These are phyloP conservation scores for Tilletia caries DNA, from an alignment of 1,284 basidiomycete genomes.

Conservation along the genomic window DNA sequence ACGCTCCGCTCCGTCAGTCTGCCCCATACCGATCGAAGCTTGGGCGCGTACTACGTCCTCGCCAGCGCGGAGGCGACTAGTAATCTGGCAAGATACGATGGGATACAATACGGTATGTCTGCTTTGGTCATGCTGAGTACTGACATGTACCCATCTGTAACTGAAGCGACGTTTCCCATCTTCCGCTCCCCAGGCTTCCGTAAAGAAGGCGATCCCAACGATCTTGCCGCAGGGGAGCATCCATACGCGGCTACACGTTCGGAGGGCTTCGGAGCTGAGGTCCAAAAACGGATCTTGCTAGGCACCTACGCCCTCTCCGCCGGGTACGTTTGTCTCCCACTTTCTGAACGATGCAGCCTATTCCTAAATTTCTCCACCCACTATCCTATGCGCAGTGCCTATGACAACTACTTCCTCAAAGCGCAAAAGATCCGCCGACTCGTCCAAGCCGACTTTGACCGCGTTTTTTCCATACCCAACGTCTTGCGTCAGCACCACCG, in stretches of 20 bases:
- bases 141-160: constrained; percentile 9
- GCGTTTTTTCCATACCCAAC: constrained; percentile 64
- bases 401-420: constrained; percentile 93
- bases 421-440: constrained; percentile 74
- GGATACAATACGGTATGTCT: constrained; percentile 65
- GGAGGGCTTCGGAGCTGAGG: constrained; percentile 75
- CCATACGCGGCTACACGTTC: constrained; percentile 56
- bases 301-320: constrained; percentile 89
- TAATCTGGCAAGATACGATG: constrained; percentile 86
- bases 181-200: constrained; percentile 60
- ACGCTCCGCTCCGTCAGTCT: constrained; percentile 71
- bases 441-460: constrained; percentile 72
- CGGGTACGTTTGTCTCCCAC: constrained; percentile 63
- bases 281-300: constrained; percentile 79
- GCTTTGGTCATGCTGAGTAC: background rate
- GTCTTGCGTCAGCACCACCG: constrained; percentile 51
- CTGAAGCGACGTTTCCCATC: constrained; percentile 51
- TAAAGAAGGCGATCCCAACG: constrained; percentile 56
- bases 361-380: no score
- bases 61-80: constrained; percentile 91
- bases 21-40: constrained; percentile 71
- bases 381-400: constrained; percentile 63
- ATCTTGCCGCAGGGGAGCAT: constrained; percentile 14
- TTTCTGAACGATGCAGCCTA: no score
- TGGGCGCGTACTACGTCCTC: constrained; percentile 92